phyloP scores from a whole-genome alignment of 805 yeast species.

The Nakazawaea peltata region DNA sequence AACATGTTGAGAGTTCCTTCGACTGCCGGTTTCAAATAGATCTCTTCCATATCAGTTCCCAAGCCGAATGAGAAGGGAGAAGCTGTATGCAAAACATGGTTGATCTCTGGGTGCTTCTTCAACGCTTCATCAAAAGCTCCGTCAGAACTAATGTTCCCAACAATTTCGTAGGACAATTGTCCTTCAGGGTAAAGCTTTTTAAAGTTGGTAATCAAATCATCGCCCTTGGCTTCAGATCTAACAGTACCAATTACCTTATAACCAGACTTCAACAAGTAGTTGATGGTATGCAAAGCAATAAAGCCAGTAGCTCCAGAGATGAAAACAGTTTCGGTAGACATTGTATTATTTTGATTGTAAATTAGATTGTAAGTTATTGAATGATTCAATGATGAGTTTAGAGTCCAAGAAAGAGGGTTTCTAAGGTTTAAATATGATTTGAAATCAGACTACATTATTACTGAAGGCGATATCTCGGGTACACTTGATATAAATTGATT shows the following conservation, averaged over 20 bases:
- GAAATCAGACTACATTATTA: too few species aligned
- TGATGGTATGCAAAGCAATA: constrained; percentile 41
- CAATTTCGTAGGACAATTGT: constrained; percentile 22
- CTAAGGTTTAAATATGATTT: too few species aligned
- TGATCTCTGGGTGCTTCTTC: constrained; percentile 24
- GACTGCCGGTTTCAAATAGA: constrained; percentile 47
- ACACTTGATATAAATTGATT: too few species aligned
- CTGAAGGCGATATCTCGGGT: too few species aligned
- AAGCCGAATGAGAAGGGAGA: constrained; percentile 26
- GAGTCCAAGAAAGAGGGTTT: too few species aligned
- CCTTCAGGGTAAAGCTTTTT: constrained; percentile 12
- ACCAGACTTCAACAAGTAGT: constrained; percentile 27
- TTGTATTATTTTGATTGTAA: too few species aligned
- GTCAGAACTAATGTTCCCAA: constrained; percentile 21
- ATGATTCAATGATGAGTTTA: too few species aligned
- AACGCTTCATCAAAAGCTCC: constrained; percentile 42
- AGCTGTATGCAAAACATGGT: constrained; percentile 30
- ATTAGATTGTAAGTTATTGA: too few species aligned
- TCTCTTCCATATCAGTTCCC: constrained; percentile 34
- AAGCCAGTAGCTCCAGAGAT: constrained; percentile 50
- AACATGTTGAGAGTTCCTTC: constrained; percentile 45
- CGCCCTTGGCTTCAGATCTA: constrained; percentile 23
- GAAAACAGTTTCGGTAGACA: constrained; percentile 23
- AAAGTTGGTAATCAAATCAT: constrained; percentile 10
- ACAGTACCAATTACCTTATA: constrained; percentile 46